Evolutionary conservation across 1,284 basidiomycete species (phyloP).

Genomic region (Leccinum fallax): DNA sequence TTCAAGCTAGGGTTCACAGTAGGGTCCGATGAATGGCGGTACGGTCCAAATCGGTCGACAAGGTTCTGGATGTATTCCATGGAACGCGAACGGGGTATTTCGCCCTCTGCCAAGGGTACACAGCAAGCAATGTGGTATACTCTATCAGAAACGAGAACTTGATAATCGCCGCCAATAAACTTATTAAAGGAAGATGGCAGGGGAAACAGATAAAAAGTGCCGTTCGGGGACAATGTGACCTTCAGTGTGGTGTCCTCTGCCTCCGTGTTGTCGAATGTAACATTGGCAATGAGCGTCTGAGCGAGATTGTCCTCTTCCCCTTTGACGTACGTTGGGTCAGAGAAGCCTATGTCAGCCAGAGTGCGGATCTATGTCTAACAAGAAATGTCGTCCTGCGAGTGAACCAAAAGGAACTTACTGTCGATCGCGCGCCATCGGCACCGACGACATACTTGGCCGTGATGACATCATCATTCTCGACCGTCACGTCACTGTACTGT

Average conservation of each 20-base stretch:
- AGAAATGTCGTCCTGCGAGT: neutral
- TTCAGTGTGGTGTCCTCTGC: neutral
- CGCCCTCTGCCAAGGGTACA: constrained; percentile 12
- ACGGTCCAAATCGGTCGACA: constrained; percentile 28
- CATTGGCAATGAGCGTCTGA: constrained; percentile 21
- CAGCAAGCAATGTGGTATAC: constrained; percentile 39
- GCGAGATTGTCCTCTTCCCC: constrained; percentile 12
- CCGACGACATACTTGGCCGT: constrained; percentile 42
- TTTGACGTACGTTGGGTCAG: constrained; percentile 10
- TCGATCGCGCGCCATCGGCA: constrained; percentile 36
- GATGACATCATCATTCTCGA: constrained; percentile 51
- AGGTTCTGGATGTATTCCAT: constrained; percentile 41
- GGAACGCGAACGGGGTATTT: no score
- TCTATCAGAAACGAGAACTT: constrained; percentile 4
- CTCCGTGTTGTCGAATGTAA: neutral
- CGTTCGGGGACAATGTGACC: constrained; percentile 20
- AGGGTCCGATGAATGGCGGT: neutral
- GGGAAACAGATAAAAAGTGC: constrained; percentile 21
- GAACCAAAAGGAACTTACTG: constrained; percentile 39
- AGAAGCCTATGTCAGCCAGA: constrained; percentile 18
- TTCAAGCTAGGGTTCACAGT: neutral
- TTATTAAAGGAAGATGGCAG: constrained; percentile 32
- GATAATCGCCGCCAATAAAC: constrained; percentile 2
- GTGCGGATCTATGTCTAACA: constrained; percentile 19
- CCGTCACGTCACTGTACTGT: constrained; percentile 42